Percentiles rank a stretch among this genome's conserved stretches.
Evolutionary conservation across 2,329 filamentous ascomycete genomes (phyloP).

Genomic region (Reticulascus tulasneorum): DNA sequence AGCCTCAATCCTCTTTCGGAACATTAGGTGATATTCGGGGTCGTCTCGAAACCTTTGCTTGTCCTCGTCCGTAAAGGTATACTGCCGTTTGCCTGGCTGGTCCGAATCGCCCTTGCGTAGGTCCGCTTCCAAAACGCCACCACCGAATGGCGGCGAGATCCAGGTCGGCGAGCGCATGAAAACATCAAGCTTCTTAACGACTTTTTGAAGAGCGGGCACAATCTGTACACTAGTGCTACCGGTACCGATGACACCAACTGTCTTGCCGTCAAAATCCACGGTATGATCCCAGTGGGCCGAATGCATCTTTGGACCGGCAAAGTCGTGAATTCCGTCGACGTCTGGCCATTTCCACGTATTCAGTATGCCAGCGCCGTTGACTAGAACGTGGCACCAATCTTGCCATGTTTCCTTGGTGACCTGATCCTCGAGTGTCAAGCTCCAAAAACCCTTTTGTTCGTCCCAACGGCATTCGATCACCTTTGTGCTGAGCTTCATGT

Average conservation of each 20-base stretch:
- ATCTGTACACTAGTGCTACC: constrained; percentile 51
- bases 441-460: constrained; percentile 34
- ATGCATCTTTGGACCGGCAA: constrained; percentile 48
- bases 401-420: constrained; percentile 15
- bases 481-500: constrained; percentile 38
- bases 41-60: constrained; percentile 34
- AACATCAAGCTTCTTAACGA: constrained; percentile 17
- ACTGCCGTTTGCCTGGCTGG: constrained; percentile 32
- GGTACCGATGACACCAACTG: constrained; percentile 48
- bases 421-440: constrained; percentile 21
- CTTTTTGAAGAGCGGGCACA: constrained; percentile 36
- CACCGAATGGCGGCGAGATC: constrained; percentile 23
- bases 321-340: constrained; percentile 45
- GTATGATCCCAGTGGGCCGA: constrained; percentile 49
- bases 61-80: constrained; percentile 33
- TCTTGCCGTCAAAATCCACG: constrained; percentile 37
- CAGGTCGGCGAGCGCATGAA: constrained; percentile 27
- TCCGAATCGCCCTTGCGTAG: constrained; percentile 22
- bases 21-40: constrained; percentile 34
- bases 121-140: constrained; percentile 22
- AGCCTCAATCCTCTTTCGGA: constrained; percentile 38
- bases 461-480: constrained; percentile 41
- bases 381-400: constrained; percentile 42
- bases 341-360: constrained; percentile 50
- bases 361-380: constrained; percentile 45